Evolutionary conservation across 2,329 filamentous ascomycete species (phyloP).

Genomic region (Bipolaris bicolor): DNA sequence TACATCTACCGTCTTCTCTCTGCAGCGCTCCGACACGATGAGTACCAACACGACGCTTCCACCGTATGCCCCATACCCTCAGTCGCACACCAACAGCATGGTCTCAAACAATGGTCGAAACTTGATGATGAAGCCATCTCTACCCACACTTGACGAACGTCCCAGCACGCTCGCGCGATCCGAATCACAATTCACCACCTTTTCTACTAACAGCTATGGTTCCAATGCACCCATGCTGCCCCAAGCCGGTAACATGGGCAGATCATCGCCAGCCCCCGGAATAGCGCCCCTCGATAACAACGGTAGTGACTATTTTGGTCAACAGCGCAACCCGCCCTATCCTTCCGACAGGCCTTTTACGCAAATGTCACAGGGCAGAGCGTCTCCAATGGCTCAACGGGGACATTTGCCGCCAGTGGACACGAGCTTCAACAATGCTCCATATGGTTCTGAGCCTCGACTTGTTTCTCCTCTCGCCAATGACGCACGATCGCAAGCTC

Average conservation of each 20-base stretch:
- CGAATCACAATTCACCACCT: slow-evolving; percentile 63
- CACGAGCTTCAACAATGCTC: slow-evolving; percentile 33
- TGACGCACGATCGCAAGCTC: slow-evolving; percentile 22
- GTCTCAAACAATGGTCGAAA: slow-evolving; percentile 51
- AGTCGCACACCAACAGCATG: slow-evolving; percentile 60
- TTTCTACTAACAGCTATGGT: slow-evolving; percentile 62
- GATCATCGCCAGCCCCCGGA: slow-evolving; percentile 37
- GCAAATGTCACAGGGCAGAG: slow-evolving; percentile 39
- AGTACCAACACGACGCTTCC: slow-evolving; percentile 50
- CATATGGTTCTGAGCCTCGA: slow-evolving; percentile 32
- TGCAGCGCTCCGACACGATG: slow-evolving; percentile 42
- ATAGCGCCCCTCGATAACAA: slow-evolving; percentile 40
- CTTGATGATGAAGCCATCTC: slow-evolving; percentile 47
- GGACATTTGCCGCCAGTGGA: slow-evolving; percentile 40
- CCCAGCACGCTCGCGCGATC: slow-evolving; percentile 46
- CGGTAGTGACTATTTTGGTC: slow-evolving; percentile 36
- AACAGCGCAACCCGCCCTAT: slow-evolving; percentile 27
- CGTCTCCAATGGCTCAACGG: slow-evolving; percentile 34
- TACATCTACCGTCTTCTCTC: slow-evolving; percentile 43
- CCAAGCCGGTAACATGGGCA: slow-evolving; percentile 66
- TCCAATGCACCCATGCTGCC: slow-evolving; percentile 68
- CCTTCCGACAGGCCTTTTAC: slow-evolving; percentile 37
- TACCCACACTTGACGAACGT: slow-evolving; percentile 51
- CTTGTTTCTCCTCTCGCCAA: slow-evolving; percentile 29
- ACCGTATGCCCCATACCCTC: slow-evolving; percentile 56